These are phyloP conservation scores for Hanseniaspora jakobsenii DNA, from an alignment of 805 yeast genomes.

Conservation along the genomic window DNA sequence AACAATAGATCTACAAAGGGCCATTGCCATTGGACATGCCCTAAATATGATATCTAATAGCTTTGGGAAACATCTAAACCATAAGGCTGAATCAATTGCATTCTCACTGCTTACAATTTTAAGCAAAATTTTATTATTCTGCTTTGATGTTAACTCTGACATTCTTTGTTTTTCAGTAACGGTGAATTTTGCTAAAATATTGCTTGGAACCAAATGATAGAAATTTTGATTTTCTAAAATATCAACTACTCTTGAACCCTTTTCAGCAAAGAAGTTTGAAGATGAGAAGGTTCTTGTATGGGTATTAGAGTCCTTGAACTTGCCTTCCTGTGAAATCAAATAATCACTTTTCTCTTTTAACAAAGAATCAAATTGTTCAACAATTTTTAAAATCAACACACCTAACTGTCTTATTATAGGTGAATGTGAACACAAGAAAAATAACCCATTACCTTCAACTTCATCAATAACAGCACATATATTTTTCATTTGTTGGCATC, in stretches of 20 bases:
- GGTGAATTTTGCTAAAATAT: conserved; percentile 38
- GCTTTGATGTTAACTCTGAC: conserved; percentile 43
- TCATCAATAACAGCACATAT: conserved; percentile 82
- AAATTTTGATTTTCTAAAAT: conserved; percentile 63
- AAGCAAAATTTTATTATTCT: conserved; percentile 55
- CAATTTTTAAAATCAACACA: conserved; percentile 57
- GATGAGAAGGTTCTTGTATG: conserved; percentile 46
- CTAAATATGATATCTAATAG: conserved; percentile 60
- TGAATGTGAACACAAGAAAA: conserved; percentile 83
- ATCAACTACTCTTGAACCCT: conserved; percentile 65
- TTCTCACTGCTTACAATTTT: conserved; percentile 79
- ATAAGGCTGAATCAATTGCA: conserved; percentile 91
- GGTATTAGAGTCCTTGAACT: conserved; percentile 16
- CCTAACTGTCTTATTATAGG: conserved; percentile 63
- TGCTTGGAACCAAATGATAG: conserved; percentile 44
- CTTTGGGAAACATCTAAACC: conserved; percentile 81
- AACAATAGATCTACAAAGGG: conserved; percentile 79
- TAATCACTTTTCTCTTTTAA: conserved; percentile 41
- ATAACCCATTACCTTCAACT: conserved; percentile 89
- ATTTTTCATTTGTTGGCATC: conserved; percentile 63
- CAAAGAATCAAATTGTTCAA: conserved; percentile 80
- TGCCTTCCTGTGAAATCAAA: not conserved
- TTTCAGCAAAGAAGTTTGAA: conserved; percentile 59
- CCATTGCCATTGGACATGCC: conserved; percentile 84
- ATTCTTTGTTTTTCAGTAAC: conserved; percentile 70